These are phyloP conservation scores for Neurospora sp. DNA, from an alignment of 2,329 filamentous ascomycete species.

Conservation along the genomic window DNA sequence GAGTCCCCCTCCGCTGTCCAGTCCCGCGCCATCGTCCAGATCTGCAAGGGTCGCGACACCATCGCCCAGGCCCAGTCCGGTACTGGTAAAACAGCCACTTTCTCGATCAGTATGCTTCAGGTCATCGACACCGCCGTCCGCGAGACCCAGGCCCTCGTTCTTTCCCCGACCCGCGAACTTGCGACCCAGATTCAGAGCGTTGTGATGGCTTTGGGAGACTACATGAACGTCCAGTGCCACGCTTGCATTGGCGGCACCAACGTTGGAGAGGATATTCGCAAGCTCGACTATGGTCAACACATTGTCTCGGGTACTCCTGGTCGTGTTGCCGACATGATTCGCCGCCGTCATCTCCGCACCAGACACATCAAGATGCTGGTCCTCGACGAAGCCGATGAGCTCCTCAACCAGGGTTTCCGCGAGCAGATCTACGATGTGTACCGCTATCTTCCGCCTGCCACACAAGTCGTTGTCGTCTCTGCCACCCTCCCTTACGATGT, in stretches of 20 bases:
- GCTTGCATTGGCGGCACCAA: constrained; percentile 98
- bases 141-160: constrained; percentile 95
- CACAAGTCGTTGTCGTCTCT: constrained; percentile 95
- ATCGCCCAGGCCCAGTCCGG: constrained; percentile 98
- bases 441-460: constrained; percentile 94
- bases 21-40: constrained; percentile 94
- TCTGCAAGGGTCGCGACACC: constrained; percentile 97
- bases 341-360: constrained; percentile 93
- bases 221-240: constrained; percentile 99
- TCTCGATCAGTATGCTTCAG: constrained; percentile 98
- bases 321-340: constrained; percentile 99
- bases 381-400: background rate
- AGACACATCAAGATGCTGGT: constrained; percentile 24
- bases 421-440: constrained; percentile 99
- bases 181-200: constrained; percentile 99
- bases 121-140: constrained; percentile 95
- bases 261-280: constrained; percentile 97
- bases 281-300: constrained; percentile 89
- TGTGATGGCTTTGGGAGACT: constrained; percentile 95
- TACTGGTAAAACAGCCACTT: constrained; percentile 99
- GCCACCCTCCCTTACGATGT: constrained; percentile 99
- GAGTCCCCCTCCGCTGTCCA: constrained; percentile 97
- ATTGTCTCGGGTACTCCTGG: constrained; percentile 96
- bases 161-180: constrained; percentile 95
- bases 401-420: constrained; percentile 68